Conservation (phyloP, 257 asterid species). For the Vinca minor region DNA sequence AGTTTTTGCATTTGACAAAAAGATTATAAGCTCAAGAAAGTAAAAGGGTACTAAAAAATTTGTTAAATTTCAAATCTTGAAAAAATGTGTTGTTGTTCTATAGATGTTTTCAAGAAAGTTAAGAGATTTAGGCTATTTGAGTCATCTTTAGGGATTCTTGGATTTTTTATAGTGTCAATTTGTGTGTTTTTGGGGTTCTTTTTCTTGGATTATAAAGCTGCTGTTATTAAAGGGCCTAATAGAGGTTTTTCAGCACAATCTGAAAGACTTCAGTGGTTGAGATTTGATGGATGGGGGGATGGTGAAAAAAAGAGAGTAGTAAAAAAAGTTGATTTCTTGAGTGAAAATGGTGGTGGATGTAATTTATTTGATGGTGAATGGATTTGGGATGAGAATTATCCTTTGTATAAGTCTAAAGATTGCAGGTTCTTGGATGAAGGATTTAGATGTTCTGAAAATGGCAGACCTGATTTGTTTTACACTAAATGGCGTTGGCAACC, state of each 20-base stretch:
- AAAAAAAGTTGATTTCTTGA: conserved; percentile 52
- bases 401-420: conserved; percentile 62
- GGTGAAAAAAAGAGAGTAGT: conserved; percentile 12
- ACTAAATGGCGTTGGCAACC: conserved; percentile 99
- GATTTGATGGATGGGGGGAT: conserved; percentile 34
- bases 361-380: conserved; percentile 91
- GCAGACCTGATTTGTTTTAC: conserved; percentile 85
- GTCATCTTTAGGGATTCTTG: conserved; percentile 69
- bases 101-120: conserved; percentile 48
- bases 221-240: conserved; percentile 42
- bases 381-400: conserved; percentile 93
- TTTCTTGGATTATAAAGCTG: conserved; percentile 50
- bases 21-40: background rate
- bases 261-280: conserved; percentile 57
- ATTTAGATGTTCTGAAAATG: conserved; percentile 81
- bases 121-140: conserved; percentile 71
- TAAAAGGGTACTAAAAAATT: conserved; percentile 24
- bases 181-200: conserved; percentile 55
- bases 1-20: background rate
- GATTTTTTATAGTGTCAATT: conserved; percentile 39
- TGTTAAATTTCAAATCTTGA: conserved; percentile 25
- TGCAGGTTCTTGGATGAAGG: conserved; percentile 85
- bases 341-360: conserved; percentile 48
- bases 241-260: conserved; percentile 38
- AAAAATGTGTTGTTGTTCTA: conserved; percentile 20